Evolutionary conservation across 805 yeast species (phyloP).

Genomic region (Teunomyces kruisii): DNA sequence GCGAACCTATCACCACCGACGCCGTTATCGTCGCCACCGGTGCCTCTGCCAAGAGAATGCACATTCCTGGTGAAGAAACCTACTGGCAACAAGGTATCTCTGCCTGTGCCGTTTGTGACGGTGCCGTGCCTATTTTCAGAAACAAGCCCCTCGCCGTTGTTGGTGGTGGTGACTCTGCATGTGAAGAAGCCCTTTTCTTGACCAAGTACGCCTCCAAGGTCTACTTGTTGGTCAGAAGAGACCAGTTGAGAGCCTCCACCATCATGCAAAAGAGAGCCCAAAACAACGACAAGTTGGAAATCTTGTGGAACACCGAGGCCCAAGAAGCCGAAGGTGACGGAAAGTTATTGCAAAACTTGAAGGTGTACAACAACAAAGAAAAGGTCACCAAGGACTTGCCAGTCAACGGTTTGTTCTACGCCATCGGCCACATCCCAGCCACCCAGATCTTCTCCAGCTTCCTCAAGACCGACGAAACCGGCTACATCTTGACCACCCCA

Average conservation of each 20-base stretch:
- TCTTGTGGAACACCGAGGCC: constrained; percentile 82
- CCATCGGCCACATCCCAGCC: constrained; percentile 97
- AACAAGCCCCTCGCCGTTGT: constrained; percentile 96
- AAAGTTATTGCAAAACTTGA: constrained; percentile 65
- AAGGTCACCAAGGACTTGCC: constrained; percentile 65
- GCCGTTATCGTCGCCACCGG: constrained; percentile 95
- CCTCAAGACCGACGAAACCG: constrained; percentile 80
- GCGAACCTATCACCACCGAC: constrained; percentile 87
- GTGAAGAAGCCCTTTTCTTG: constrained; percentile 96
- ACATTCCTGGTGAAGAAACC: constrained; percentile 92
- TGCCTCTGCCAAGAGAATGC: constrained; percentile 94
- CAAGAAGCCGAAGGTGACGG: constrained; percentile 94
- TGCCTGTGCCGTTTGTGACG: constrained; percentile 99
- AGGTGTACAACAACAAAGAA: constrained; percentile 69
- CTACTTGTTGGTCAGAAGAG: constrained; percentile 89
- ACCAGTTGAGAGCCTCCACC: constrained; percentile 88
- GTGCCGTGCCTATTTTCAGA: constrained; percentile 98
- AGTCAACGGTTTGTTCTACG: constrained; percentile 93
- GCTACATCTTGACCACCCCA: constrained; percentile 86
- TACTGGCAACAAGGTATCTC: constrained; percentile 99
- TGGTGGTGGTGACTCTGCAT: constrained; percentile 99
- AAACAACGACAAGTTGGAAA: constrained; percentile 84
- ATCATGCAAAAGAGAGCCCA: constrained; percentile 95
- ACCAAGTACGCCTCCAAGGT: constrained; percentile 98
- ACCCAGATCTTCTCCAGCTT: constrained; percentile 77